phyloP scores from a whole-genome alignment of 2,329 filamentous ascomycete genomes.

The Pestalotiopsis sp. region DNA sequence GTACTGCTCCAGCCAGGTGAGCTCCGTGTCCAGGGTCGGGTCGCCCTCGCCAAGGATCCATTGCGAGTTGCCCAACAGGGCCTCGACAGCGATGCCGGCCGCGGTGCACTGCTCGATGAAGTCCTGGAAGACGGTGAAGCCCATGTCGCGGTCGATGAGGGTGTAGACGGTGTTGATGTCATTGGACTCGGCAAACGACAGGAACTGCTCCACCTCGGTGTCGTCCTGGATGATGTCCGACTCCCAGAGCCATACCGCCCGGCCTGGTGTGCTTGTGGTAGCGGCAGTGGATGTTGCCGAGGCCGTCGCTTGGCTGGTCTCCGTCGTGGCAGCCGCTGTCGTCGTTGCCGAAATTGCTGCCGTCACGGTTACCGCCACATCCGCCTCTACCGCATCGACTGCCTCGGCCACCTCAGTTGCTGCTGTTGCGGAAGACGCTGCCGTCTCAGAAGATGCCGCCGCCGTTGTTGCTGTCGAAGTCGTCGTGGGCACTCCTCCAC shows the following conservation, averaged over 20 bases:
- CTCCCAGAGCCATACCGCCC: slow-evolving; percentile 13
- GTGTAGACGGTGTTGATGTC: slow-evolving; percentile 8
- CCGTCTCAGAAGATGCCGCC: background rate
- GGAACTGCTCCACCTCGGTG: slow-evolving; percentile 7
- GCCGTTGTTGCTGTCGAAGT: background rate
- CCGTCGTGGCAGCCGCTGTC: background rate
- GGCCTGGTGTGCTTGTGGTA: background rate
- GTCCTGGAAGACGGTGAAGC: slow-evolving; percentile 5
- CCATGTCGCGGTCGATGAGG: slow-evolving; percentile 9
- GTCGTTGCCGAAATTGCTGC: background rate
- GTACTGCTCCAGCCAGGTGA: slow-evolving; percentile 14
- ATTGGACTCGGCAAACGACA: slow-evolving; percentile 12
- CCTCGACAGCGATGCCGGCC: slow-evolving; percentile 10
- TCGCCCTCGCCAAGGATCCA: slow-evolving; percentile 10
- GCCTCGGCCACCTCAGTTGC: background rate
- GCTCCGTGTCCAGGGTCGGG: slow-evolving; percentile 5
- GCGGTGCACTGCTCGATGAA: slow-evolving; percentile 11
- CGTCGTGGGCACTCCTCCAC: background rate
- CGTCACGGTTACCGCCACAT: background rate
- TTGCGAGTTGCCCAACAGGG: slow-evolving; percentile 10
- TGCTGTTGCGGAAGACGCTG: background rate
- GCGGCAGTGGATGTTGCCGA: background rate
- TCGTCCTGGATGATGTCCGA: slow-evolving; percentile 9
- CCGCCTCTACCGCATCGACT: background rate
- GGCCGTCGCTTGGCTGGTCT: slow-evolving; percentile 1